phyloP scores from a whole-genome alignment of 2,329 filamentous ascomycete genomes.

The Clathrospora elynae region DNA sequence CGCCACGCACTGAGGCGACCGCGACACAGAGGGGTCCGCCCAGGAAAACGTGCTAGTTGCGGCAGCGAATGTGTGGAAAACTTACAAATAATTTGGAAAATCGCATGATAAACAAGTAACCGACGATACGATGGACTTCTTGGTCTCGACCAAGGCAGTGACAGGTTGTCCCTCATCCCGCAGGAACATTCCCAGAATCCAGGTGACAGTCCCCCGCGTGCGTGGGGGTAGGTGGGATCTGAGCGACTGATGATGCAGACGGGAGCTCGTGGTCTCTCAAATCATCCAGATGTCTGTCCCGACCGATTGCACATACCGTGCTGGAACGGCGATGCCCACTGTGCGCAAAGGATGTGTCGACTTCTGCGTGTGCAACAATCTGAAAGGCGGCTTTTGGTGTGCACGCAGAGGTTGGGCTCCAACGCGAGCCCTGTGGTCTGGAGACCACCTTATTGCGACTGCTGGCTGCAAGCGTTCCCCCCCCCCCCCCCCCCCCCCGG shows the following conservation, averaged over 20 bases:
- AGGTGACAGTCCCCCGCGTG: constrained; percentile 5
- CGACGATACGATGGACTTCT: background rate
- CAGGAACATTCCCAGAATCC: constrained; percentile 5
- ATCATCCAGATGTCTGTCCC: constrained; percentile 1
- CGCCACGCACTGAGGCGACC: too few species aligned
- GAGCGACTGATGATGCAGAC: constrained; percentile 3
- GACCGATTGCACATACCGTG: background rate
- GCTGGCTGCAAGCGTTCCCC: too few species aligned
- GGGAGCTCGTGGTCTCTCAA: background rate
- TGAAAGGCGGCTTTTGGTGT: background rate
- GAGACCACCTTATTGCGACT: too few species aligned
- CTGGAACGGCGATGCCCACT: background rate
- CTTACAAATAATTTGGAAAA: background rate
- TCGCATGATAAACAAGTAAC: constrained; percentile 3
- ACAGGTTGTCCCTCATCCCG: constrained; percentile 5
- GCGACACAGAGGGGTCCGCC: constrained; percentile 11
- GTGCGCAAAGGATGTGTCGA: constrained; percentile 7
- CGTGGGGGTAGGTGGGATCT: constrained; percentile 8
- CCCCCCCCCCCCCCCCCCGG: too few species aligned
- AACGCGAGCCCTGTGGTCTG: constrained; percentile 2
- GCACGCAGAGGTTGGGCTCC: constrained; percentile 4
- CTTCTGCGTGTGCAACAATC: constrained; percentile 1
- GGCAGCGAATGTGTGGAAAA: constrained; percentile 11
- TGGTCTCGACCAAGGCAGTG: constrained; percentile 6
- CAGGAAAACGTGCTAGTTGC: constrained; percentile 13